phyloP scores from a whole-genome alignment of 2,329 filamentous ascomycete species.

The Pseudogymnoascus sp. region DNA sequence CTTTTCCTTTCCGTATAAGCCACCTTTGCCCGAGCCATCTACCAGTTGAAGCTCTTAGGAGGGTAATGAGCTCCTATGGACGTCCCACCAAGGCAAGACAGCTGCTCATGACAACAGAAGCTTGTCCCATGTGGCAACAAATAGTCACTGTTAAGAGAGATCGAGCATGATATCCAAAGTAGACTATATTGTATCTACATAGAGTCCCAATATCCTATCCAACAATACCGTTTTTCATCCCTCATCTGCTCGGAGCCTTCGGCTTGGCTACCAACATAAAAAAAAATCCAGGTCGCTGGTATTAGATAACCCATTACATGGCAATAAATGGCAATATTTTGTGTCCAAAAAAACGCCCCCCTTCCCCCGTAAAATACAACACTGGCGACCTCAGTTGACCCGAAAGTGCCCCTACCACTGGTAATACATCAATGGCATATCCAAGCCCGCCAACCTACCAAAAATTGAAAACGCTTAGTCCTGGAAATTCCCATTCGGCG shows the following conservation, averaged over 20 bases:
- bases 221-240: neutral
- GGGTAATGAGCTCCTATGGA: neutral
- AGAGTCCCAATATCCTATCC: neutral
- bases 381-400: neutral
- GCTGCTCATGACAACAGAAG: neutral
- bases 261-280: neutral
- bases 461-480: conserved; percentile 13
- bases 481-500: conserved; percentile 19
- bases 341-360: neutral
- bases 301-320: neutral
- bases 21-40: neutral
- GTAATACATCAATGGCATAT: neutral
- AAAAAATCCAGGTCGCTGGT: neutral
- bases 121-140: neutral
- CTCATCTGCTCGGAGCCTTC: neutral
- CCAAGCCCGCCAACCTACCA: neutral
- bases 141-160: neutral
- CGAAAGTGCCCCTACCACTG: neutral
- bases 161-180: neutral
- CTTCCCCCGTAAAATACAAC: neutral
- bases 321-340: neutral
- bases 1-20: too few species aligned
- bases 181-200: neutral
- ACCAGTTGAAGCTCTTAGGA: neutral
- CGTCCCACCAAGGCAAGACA: neutral